Percentiles rank a stretch among this genome's conserved stretches.
Evolutionary conservation across 1,284 basidiomycete genomes (phyloP).

Genomic region (Leucoagaricus sp.): DNA sequence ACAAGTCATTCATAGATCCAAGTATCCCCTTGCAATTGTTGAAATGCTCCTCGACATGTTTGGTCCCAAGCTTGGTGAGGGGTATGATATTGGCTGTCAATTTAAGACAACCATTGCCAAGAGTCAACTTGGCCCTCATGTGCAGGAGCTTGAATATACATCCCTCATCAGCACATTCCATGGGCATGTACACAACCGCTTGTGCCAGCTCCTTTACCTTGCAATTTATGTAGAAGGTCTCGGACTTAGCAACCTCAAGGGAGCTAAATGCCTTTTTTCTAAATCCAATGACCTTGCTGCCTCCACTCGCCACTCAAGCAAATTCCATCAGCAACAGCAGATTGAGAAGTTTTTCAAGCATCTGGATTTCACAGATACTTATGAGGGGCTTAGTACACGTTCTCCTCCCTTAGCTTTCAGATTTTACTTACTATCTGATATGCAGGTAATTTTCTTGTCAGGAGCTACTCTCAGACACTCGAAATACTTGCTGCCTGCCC

Average conservation of each 20-base stretch:
- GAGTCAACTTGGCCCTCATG: slow-evolving; percentile 17
- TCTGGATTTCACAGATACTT: slow-evolving; percentile 22
- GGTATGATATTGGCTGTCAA: slow-evolving; percentile 29
- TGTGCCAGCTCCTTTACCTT: slow-evolving; percentile 28
- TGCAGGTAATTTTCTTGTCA: background rate
- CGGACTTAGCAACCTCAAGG: slow-evolving; percentile 33
- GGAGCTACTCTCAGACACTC: background rate
- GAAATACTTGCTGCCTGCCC: background rate
- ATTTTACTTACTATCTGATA: no score
- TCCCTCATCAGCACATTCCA: slow-evolving; percentile 32
- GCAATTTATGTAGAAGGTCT: slow-evolving; percentile 27
- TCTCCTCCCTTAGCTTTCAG: no score
- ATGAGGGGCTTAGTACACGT: slow-evolving; percentile 17
- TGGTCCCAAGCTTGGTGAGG: slow-evolving; percentile 23
- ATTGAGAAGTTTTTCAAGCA: slow-evolving; percentile 24
- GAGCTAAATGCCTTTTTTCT: slow-evolving; percentile 30
- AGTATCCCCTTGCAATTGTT: slow-evolving; percentile 34
- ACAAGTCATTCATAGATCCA: slow-evolving; percentile 26
- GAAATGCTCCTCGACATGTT: slow-evolving; percentile 25
- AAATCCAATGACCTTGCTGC: slow-evolving; percentile 29
- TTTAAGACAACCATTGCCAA: slow-evolving; percentile 21
- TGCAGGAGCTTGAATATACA: slow-evolving; percentile 4
- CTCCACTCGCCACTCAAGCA: slow-evolving; percentile 23
- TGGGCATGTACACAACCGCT: slow-evolving; percentile 31
- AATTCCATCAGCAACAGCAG: slow-evolving; percentile 25